Conservation (phyloP, 768 basidiomycete species). For the Hortiboletus campestris region DNA sequence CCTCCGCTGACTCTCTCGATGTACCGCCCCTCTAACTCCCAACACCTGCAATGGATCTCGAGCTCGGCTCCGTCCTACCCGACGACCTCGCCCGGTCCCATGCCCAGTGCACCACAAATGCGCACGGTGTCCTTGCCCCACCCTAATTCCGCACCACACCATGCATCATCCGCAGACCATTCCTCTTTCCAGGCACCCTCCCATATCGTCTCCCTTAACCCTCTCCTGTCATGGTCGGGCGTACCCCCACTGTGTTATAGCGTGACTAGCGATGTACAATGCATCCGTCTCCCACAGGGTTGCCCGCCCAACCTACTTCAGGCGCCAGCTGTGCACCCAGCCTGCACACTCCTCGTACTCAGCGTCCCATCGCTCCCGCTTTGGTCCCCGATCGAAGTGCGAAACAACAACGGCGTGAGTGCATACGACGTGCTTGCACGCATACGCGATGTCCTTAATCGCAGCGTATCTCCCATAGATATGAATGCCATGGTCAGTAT, state of each 20-base stretch:
- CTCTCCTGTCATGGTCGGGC: conserved; percentile 24
- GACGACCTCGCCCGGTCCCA: conserved; percentile 18
- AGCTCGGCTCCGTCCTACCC: conserved; percentile 10
- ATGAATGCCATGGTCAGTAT: conserved; percentile 25
- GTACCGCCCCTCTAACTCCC: conserved; percentile 17
- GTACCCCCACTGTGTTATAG: conserved; percentile 23
- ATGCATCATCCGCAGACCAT: conserved; percentile 20
- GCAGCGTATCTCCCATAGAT: conserved; percentile 25
- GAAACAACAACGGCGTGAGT: conserved; percentile 27
- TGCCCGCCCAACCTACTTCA: conserved; percentile 18
- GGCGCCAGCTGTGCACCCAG: conserved; percentile 24
- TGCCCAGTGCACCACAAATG: conserved; percentile 26
- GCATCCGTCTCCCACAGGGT: conserved; percentile 18
- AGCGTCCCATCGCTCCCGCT: conserved; percentile 22
- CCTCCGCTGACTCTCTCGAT: conserved; percentile 17
- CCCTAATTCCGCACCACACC: conserved; percentile 25
- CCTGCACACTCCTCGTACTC: conserved; percentile 15
- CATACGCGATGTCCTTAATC: conserved; percentile 28
- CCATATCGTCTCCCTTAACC: conserved; percentile 22
- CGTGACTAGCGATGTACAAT: conserved; percentile 24
- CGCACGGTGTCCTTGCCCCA: conserved; percentile 31
- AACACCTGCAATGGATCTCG: conserved; percentile 24
- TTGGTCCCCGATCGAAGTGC: conserved; percentile 32
- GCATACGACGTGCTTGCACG: conserved; percentile 28
- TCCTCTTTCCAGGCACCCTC: conserved; percentile 10